Evolutionary conservation across 352 stramenopile genomes (phyloP).

Genomic region (Phytophthora citrophthora): DNA sequence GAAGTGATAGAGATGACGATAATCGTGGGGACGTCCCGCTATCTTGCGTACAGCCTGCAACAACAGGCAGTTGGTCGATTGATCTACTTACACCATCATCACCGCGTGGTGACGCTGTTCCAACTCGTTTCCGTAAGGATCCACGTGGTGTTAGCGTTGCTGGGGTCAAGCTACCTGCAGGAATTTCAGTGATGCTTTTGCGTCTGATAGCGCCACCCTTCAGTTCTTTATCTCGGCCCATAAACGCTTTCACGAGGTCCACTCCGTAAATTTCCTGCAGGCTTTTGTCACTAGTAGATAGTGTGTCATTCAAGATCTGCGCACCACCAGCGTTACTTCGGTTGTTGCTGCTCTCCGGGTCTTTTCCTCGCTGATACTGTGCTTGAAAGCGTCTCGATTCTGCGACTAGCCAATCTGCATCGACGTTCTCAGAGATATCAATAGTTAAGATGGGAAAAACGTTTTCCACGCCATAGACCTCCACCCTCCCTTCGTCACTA

Average conservation of each 20-base stretch:
- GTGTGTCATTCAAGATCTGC: conserved; percentile 16
- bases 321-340: conserved; percentile 8
- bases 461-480: conserved; percentile 43
- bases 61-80: conserved; percentile 15
- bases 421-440: conserved; percentile 58
- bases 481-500: conserved; percentile 52
- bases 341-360: conserved; percentile 29
- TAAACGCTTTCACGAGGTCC: conserved; percentile 56
- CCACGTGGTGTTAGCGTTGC: conserved; percentile 49
- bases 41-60: conserved; percentile 2
- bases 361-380: conserved; percentile 18
- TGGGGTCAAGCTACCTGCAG: conserved; percentile 91
- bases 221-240: conserved; percentile 28
- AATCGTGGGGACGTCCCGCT: conserved; percentile 7
- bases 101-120: conserved; percentile 10
- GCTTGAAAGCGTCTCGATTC: conserved; percentile 35
- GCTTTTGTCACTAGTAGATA: conserved; percentile 25
- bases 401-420: conserved; percentile 41
- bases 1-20: conserved; percentile 28
- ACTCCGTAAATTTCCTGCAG: conserved; percentile 71
- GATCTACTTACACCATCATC: conserved; percentile 5
- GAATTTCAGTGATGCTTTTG: conserved; percentile 15
- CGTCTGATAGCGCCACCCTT: neutral
- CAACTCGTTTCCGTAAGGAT: conserved; percentile 53
- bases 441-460: conserved; percentile 9